Evolutionary conservation across 2,329 filamentous ascomycete species (phyloP), one percentile per base, ranked within the genome.

Genomic region (Diaporthe velutina): DNA sequence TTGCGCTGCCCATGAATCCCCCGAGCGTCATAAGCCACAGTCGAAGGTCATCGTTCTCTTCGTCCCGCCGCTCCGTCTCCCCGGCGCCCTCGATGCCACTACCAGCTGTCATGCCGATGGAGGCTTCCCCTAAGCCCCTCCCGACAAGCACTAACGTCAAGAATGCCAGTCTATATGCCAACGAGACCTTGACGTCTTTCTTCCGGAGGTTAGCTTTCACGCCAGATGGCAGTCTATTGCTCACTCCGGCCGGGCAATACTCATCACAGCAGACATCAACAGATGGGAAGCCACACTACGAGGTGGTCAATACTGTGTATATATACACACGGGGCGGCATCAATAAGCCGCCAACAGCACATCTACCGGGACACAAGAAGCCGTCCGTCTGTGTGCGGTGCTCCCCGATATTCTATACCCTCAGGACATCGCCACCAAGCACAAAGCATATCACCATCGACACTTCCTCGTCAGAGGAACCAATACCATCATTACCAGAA

Each of bases 351-450:
- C 97, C 97, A 3, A 94, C 98, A 74, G 95, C 96, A 9, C 97
- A 98, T 84, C 89, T 99, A 9, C 97, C 97, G 0, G 97, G 97
- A 2, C 96, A 98, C 84, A 99, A 98, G 87, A 99, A 99, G 83
- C 97, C 97, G 0, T 98, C 97, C 0, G 95, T 99, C 15, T 97
- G 96, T 1, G 95, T 99, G 75, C 95, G 95, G 81, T 99, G 97
- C 82, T 99, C 96, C 19, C 97, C 97, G 0, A 85, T 98, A 33
- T 93, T 94, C 79, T 99, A 98, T 84, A 95, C 93, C 0, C 86
- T 97, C 30, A 92, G 97, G 54, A 91, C 93, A 79, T 85, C 88
- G 0, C 84, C 89, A 0, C 91, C 93, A 13, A 84, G 90, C 5
- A 98, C 96, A 1, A 95, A 94, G 79, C 92, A 98, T 80, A 97